These are phyloP conservation scores for Nidula niveotomentosa DNA, from an alignment of 1,284 basidiomycete genomes.

Conservation along the genomic window DNA sequence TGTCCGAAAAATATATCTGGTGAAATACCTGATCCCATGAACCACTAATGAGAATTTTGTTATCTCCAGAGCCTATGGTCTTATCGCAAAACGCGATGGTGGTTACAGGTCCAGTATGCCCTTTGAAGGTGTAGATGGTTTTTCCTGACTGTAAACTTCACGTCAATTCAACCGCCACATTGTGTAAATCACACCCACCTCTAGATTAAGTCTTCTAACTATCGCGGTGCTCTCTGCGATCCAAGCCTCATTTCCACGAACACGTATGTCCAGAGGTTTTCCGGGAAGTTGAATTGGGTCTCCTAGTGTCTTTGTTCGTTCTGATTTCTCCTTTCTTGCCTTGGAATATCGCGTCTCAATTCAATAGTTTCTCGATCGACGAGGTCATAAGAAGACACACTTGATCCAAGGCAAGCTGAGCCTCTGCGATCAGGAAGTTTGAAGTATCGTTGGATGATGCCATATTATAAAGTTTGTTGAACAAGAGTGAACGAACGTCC, in stretches of 20 bases:
- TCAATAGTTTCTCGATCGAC: neutral
- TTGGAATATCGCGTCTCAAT: slow-evolving; percentile 20
- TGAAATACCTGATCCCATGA: slow-evolving; percentile 80
- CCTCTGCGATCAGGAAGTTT: slow-evolving; percentile 59
- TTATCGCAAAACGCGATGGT: slow-evolving; percentile 67
- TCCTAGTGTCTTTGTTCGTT: slow-evolving; percentile 69
- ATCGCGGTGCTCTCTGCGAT: slow-evolving; percentile 84
- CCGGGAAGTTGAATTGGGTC: slow-evolving; percentile 75
- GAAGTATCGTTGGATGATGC: slow-evolving; percentile 10
- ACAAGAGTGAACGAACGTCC: no score
- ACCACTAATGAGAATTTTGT: slow-evolving; percentile 71
- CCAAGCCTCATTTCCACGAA: slow-evolving; percentile 72
- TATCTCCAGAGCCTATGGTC: slow-evolving; percentile 27
- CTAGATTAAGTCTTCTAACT: slow-evolving; percentile 70
- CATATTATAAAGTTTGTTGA: neutral
- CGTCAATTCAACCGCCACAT: neutral
- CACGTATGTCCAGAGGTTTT: slow-evolving; percentile 70
- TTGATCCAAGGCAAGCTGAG: slow-evolving; percentile 69
- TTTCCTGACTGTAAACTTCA: slow-evolving; percentile 65
- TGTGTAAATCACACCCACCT: slow-evolving; percentile 45
- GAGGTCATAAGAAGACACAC: slow-evolving; percentile 35
- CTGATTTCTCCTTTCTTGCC: slow-evolving; percentile 74
- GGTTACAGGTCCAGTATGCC: slow-evolving; percentile 88
- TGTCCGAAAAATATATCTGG: slow-evolving; percentile 4
- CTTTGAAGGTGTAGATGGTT: slow-evolving; percentile 72